Evolutionary conservation across 2,329 filamentous ascomycete genomes (phyloP).

Genomic region (Clarireedia hainanense): DNA sequence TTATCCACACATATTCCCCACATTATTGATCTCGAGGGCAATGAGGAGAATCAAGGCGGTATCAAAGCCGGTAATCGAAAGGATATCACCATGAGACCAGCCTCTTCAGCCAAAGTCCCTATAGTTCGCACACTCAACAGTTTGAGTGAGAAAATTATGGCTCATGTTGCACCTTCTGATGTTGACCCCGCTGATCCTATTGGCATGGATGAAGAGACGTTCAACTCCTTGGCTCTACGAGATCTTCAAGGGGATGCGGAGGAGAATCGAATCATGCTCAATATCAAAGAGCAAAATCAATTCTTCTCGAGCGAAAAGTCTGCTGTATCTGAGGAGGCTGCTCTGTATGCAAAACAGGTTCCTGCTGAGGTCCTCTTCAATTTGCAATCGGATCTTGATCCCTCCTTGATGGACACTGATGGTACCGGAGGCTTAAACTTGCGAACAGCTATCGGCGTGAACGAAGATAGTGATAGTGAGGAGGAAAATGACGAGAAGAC

Average conservation of each 20-base stretch:
- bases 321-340: conserved; percentile 32
- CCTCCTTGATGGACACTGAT: conserved; percentile 37
- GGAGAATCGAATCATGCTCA: conserved; percentile 73
- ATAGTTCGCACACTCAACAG: conserved; percentile 86
- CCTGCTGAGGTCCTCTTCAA: conserved; percentile 59
- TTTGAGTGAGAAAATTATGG: conserved; percentile 88
- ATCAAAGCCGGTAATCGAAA: conserved; percentile 74
- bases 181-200: conserved; percentile 56
- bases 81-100: conserved; percentile 82
- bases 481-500: conserved; percentile 48
- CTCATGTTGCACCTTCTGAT: conserved; percentile 74
- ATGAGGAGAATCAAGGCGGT: conserved; percentile 90
- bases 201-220: conserved; percentile 65
- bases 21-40: conserved; percentile 87
- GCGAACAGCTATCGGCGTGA: conserved; percentile 56
- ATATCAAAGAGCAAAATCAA: conserved; percentile 77
- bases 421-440: conserved; percentile 49
- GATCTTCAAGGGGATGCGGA: conserved; percentile 71
- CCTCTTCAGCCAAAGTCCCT: conserved; percentile 66
- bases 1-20: conserved; percentile 66
- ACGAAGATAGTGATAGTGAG: conserved; percentile 63
- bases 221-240: conserved; percentile 64
- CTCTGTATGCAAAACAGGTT: conserved; percentile 58
- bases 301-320: conserved; percentile 61
- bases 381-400: conserved; percentile 54